phyloP scores from a whole-genome alignment of 164 flowering plant species.

The Berberis vulgaris region DNA sequence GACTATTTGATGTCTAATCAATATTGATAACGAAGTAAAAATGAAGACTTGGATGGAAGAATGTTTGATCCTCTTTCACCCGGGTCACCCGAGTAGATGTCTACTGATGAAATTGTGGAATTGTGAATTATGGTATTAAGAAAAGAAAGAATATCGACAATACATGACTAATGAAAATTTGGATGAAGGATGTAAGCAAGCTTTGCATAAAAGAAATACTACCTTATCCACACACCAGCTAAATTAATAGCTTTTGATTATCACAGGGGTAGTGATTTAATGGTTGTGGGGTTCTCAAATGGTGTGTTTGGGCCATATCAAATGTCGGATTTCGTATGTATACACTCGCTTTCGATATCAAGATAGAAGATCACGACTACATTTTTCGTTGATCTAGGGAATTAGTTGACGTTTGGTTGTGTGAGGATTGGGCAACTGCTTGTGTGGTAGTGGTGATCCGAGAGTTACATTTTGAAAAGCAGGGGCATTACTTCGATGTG shows the following conservation, averaged over 20 bases:
- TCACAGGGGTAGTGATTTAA: conserved; percentile 69
- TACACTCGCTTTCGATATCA: conserved; percentile 85
- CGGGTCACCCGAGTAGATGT: conserved; percentile 54
- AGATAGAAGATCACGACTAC: conserved; percentile 93
- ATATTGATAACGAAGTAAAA: conserved; percentile 16
- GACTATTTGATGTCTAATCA: conserved; percentile 72
- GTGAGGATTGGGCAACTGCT: conserved; percentile 93
- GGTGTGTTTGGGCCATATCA: conserved; percentile 93
- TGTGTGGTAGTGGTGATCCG: conserved; percentile 98
- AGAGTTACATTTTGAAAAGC: conserved; percentile 87
- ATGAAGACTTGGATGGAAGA: conserved; percentile 18
- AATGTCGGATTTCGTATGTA: conserved; percentile 91
- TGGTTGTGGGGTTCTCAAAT: conserved; percentile 88
- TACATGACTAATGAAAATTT: conserved; percentile 13
- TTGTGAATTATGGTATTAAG: conserved; percentile 16
- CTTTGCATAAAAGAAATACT: conserved; percentile 60
- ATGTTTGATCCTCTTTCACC: conserved; percentile 61
- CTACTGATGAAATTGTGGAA: not conserved
- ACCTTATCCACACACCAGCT: conserved; percentile 52
- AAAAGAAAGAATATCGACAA: conserved; percentile 46
- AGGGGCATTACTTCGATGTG: conserved; percentile 98
- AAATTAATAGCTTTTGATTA: conserved; percentile 81
- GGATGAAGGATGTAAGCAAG: conserved; percentile 24
- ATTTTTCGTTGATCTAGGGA: conserved; percentile 74
- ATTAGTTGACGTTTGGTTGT: conserved; percentile 94